These are phyloP conservation scores for Ceratopteris richardii DNA, from an alignment of 75 land plant genomes.

Conservation along the genomic window DNA sequence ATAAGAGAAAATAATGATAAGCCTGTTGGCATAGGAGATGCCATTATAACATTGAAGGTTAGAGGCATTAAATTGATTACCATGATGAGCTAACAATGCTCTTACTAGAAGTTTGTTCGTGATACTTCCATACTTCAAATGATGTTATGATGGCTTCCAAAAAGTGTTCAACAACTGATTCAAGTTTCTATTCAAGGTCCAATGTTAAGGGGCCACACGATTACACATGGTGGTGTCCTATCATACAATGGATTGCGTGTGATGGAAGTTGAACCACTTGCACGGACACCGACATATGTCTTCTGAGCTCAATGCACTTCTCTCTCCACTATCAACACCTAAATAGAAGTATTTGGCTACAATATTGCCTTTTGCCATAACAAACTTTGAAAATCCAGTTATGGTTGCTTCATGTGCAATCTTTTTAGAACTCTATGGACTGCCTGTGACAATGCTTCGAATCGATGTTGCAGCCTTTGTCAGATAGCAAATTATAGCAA, in stretches of 20 bases:
- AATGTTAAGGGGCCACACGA: constrained; percentile 44
- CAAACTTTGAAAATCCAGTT: constrained; percentile 58
- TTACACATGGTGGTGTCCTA: constrained; percentile 16
- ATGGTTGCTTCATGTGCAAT: constrained; percentile 76
- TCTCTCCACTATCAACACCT: constrained; percentile 43
- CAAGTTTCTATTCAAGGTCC: constrained; percentile 85
- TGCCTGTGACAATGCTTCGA: constrained; percentile 63
- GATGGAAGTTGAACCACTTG: constrained; percentile 38
- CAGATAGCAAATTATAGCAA: constrained; percentile 55
- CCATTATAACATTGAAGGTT: too few species aligned
- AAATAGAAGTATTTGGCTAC: constrained; percentile 61
- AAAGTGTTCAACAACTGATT: constrained; percentile 51
- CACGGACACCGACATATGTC: constrained; percentile 50
- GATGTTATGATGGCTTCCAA: constrained; percentile 83
- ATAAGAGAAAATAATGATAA: too few species aligned
- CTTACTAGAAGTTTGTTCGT: too few species aligned
- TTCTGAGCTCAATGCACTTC: constrained; percentile 50
- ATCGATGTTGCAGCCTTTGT: constrained; percentile 71
- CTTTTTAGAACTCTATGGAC: constrained; percentile 82
- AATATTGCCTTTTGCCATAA: constrained; percentile 70
- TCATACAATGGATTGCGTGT: constrained; percentile 14
- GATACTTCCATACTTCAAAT: constrained; percentile 78
- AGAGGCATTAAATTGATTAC: too few species aligned
- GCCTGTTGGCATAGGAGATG: too few species aligned
- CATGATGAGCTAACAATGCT: too few species aligned